Evolutionary conservation across 2,329 filamentous ascomycete species (phyloP).

Genomic region (Phyllosticta citriasiana): DNA sequence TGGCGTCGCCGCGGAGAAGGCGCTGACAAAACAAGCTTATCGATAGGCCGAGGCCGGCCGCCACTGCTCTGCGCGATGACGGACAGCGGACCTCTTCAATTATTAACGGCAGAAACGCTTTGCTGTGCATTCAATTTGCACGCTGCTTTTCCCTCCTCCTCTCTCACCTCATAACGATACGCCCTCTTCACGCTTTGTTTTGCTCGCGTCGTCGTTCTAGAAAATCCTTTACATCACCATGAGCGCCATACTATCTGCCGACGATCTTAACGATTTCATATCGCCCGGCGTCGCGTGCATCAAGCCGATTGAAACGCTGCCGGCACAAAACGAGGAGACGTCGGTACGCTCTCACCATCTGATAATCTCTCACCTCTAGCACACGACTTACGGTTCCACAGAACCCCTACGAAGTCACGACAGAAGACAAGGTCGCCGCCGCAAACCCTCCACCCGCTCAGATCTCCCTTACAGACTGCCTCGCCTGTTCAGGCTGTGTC

Average conservation of each 20-base stretch:
- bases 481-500: constrained; percentile 94
- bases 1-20: neutral
- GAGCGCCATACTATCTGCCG: constrained; percentile 93
- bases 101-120: neutral
- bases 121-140: neutral
- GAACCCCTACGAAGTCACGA: constrained; percentile 75
- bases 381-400: constrained; percentile 17
- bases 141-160: neutral
- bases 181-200: neutral
- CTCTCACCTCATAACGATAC: neutral
- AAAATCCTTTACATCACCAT: constrained; percentile 42
- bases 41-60: constrained; percentile 9
- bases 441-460: constrained; percentile 61
- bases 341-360: constrained; percentile 27
- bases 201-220: neutral
- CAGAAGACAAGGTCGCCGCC: constrained; percentile 63
- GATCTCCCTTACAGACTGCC: constrained; percentile 93
- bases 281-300: constrained; percentile 96
- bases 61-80: constrained; percentile 6
- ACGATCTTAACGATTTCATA: constrained; percentile 99
- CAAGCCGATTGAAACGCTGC: constrained; percentile 90
- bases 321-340: constrained; percentile 43
- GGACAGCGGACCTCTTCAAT: neutral
- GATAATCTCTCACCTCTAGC: neutral
- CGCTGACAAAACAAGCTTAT: constrained; percentile 9